Evolutionary conservation across 2,329 filamentous ascomycete genomes (phyloP).

Genomic region (Sporothrix luriei): DNA sequence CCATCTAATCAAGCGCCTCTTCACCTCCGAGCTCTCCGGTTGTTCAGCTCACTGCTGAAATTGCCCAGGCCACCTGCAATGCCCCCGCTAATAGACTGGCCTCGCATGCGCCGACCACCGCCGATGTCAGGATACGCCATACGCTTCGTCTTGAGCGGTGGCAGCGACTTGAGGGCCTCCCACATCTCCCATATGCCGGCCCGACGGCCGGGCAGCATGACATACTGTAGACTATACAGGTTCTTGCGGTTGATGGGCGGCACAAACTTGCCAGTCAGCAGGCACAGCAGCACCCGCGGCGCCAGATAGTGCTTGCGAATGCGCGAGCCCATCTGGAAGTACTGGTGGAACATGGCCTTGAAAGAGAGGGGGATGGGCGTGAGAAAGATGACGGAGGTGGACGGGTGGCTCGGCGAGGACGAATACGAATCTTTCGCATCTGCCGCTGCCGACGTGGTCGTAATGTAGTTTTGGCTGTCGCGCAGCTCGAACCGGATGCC

Average conservation of each 20-base stretch:
- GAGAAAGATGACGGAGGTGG: constrained; percentile 81
- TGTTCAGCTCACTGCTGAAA: background rate
- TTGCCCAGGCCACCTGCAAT: background rate
- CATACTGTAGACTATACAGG: constrained; percentile 95
- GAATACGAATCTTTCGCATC: constrained; percentile 43
- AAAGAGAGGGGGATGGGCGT: constrained; percentile 91
- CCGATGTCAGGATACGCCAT: constrained; percentile 43
- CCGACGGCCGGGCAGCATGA: constrained; percentile 85
- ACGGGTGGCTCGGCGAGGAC: constrained; percentile 51
- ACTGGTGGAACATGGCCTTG: constrained; percentile 94
- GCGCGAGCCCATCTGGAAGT: constrained; percentile 89
- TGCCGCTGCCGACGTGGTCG: background rate
- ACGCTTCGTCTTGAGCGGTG: constrained; percentile 50
- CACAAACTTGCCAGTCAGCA: constrained; percentile 88
- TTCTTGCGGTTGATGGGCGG: constrained; percentile 94
- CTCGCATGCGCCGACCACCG: constrained; percentile 23
- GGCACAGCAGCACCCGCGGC: constrained; percentile 80
- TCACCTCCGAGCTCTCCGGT: constrained; percentile 10
- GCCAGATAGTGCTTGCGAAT: constrained; percentile 95
- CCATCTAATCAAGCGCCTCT: background rate
- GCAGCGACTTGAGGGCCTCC: constrained; percentile 63
- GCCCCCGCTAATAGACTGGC: constrained; percentile 18
- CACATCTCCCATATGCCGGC: constrained; percentile 85
- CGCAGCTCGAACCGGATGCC: constrained; percentile 89
- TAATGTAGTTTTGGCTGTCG: constrained; percentile 60